Evolutionary conservation across 2,329 filamentous ascomycete genomes (phyloP).

Genomic region (Clonostachys chloroleuca): DNA sequence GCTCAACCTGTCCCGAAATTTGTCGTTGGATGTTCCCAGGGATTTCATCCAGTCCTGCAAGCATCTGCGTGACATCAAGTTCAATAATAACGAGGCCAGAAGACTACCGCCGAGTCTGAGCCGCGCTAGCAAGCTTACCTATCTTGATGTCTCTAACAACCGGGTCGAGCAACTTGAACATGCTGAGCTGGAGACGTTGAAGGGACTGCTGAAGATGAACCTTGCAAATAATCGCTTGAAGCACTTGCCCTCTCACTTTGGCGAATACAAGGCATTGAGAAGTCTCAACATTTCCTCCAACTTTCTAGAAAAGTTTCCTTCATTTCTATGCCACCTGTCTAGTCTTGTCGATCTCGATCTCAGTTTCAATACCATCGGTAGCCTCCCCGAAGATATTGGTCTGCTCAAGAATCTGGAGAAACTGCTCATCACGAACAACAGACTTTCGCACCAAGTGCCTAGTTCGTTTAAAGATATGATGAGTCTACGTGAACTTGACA

Average conservation of each 20-base stretch:
- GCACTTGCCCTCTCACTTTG: constrained; percentile 76
- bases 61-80: constrained; percentile 91
- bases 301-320: constrained; percentile 78
- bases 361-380: constrained; percentile 89
- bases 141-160: constrained; percentile 94
- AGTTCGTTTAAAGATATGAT: constrained; percentile 66
- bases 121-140: constrained; percentile 75
- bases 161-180: constrained; percentile 82
- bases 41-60: constrained; percentile 95
- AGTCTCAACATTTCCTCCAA: constrained; percentile 93
- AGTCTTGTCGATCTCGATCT: constrained; percentile 90
- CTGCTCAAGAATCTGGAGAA: constrained; percentile 77
- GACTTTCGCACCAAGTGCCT: constrained; percentile 71
- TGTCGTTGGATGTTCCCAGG: constrained; percentile 87
- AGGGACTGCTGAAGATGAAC: constrained; percentile 80
- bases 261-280: constrained; percentile 71
- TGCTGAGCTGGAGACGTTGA: constrained; percentile 72
- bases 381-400: constrained; percentile 73
- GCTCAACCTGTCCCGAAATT: constrained; percentile 86
- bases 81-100: constrained; percentile 87
- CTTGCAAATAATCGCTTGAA: constrained; percentile 89
- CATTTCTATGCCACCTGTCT: constrained; percentile 76
- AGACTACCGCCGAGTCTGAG: constrained; percentile 80
- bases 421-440: constrained; percentile 94
- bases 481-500: constrained; percentile 84